Conservation (phyloP, 1,139 yeast species). For the Kodamaea suecica region DNA sequence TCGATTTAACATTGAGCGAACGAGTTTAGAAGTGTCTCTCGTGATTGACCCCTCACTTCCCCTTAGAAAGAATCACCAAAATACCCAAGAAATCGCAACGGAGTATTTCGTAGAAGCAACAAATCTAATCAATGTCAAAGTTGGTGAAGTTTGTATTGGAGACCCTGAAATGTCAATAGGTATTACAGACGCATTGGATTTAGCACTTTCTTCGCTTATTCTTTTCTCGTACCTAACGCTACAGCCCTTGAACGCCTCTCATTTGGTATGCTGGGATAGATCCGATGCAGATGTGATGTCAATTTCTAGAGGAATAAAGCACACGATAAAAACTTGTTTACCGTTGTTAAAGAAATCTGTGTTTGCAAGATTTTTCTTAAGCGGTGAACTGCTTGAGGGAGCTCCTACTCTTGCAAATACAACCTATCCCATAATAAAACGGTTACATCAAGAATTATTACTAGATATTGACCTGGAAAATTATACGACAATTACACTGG, state of each 20-base stretch:
- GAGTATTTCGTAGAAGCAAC: not conserved
- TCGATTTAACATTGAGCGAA: not conserved
- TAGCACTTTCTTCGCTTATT: not conserved
- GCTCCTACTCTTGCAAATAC: not conserved
- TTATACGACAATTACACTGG: not conserved
- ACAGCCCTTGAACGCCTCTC: not conserved
- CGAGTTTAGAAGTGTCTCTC: not conserved
- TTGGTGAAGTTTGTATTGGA: not conserved
- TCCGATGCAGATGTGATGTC: not conserved
- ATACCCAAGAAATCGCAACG: not conserved
- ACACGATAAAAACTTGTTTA: not conserved
- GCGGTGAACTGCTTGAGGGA: not conserved
- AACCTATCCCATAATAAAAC: not conserved
- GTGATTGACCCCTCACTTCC: not conserved
- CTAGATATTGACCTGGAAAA: not conserved
- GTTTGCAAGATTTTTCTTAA: not conserved
- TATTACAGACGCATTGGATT: not conserved
- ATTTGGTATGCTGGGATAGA: not conserved
- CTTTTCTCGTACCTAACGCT: not conserved
- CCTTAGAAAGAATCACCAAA: not conserved
- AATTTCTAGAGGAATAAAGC: not conserved
- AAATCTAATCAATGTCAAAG: not conserved
- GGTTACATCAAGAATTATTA: not conserved
- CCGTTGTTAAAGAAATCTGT: not conserved
- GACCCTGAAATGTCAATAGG: not conserved